These are phyloP conservation scores for Lagerstroemia speciosa DNA, from an alignment of 345 rosid genomes.

Conservation along the genomic window DNA sequence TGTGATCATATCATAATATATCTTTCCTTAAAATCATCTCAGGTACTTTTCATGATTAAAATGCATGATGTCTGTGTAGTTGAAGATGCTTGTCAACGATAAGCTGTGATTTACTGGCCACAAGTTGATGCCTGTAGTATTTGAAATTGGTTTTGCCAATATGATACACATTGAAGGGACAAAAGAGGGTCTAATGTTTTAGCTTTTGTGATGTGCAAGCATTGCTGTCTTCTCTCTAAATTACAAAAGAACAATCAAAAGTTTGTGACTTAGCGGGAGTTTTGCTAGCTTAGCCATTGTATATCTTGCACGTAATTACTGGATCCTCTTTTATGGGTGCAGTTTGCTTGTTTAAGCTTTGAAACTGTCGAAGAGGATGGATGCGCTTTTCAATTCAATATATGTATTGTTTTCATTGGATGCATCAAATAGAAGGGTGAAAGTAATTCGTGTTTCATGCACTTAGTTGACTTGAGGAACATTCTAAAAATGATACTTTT, in stretches of 20 bases:
- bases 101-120: not conserved
- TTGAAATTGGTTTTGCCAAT: not conserved
- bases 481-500: not conserved
- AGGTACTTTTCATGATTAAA: not conserved
- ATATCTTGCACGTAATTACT: not conserved
- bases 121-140: not conserved
- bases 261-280: not conserved
- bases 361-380: not conserved
- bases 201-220: not conserved
- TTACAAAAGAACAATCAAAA: not conserved
- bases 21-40: not conserved
- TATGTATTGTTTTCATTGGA: not conserved
- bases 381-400: not conserved
- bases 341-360: not conserved
- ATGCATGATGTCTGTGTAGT: not conserved
- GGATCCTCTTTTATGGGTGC: not conserved
- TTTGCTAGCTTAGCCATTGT: not conserved
- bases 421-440: not conserved
- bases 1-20: not conserved
- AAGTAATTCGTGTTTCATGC: not conserved
- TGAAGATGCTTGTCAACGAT: not conserved
- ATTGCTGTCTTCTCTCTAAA: not conserved
- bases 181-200: not conserved
- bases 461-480: not conserved
- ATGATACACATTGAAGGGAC: not conserved